Evolutionary conservation across 768 basidiomycete genomes (phyloP).

Genomic region (Coprinopsis cinerea): DNA sequence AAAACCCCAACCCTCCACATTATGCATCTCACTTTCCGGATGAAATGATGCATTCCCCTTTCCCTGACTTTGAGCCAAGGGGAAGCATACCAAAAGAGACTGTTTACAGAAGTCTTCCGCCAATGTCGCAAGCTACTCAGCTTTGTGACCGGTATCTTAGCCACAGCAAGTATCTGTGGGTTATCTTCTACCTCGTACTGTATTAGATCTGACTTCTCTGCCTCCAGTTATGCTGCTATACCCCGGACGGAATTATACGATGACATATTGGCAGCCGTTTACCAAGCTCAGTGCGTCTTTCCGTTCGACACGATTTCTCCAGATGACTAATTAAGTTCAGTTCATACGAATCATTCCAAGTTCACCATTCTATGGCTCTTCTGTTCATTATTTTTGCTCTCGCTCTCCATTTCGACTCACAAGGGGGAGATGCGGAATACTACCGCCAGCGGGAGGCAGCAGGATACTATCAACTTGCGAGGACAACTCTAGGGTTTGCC

Average conservation of each 20-base stretch:
- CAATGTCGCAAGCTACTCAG: slow-evolving; percentile 50
- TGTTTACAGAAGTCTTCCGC: slow-evolving; percentile 46
- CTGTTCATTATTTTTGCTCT: slow-evolving; percentile 65
- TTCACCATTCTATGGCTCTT: slow-evolving; percentile 53
- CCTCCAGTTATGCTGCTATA: slow-evolving; percentile 46
- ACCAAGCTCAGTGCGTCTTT: slow-evolving; percentile 41
- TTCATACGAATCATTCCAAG: slow-evolving; percentile 30
- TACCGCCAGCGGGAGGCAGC: slow-evolving; percentile 38
- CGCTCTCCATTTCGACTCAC: slow-evolving; percentile 50
- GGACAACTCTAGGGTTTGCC: slow-evolving; percentile 43
- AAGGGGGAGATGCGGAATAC: slow-evolving; percentile 41
- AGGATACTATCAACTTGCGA: slow-evolving; percentile 58
- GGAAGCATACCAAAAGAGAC: slow-evolving; percentile 13
- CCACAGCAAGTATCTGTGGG: slow-evolving; percentile 54
- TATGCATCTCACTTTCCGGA: slow-evolving; percentile 2
- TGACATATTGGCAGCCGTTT: slow-evolving; percentile 47
- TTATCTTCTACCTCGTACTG: slow-evolving; percentile 6
- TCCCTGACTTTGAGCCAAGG: slow-evolving; percentile 22
- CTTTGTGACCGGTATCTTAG: slow-evolving; percentile 64
- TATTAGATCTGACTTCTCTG: slow-evolving; percentile 1
- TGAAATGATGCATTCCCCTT: slow-evolving; percentile 26
- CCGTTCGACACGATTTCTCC: neutral
- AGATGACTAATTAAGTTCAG: slow-evolving; percentile 17
- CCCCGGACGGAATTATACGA: slow-evolving; percentile 51
- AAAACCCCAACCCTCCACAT: neutral